Conservation (phyloP, 805 yeast genomes). For the Metschnikowia gelsemii region DNA sequence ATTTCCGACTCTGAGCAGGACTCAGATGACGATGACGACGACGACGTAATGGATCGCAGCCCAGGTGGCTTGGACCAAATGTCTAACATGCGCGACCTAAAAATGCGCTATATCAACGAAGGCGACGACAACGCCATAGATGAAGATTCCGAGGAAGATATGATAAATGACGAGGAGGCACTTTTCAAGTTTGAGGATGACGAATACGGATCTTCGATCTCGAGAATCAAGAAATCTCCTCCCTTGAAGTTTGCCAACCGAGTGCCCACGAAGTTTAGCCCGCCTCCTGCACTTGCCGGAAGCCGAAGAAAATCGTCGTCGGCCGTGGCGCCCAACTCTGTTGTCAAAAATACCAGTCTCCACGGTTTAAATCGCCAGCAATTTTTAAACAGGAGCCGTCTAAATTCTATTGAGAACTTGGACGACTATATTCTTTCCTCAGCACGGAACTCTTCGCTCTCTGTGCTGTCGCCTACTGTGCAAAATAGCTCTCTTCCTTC, state of each 20-base stretch:
- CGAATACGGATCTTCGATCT: conserved; percentile 2
- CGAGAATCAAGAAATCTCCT: conserved; percentile 26
- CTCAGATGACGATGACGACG: conserved; percentile 26
- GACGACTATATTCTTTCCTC: conserved; percentile 43
- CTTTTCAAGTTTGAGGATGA: conserved; percentile 31
- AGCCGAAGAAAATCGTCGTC: conserved; percentile 32
- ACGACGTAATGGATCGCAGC: conserved; percentile 20
- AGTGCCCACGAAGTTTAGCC: conserved; percentile 39
- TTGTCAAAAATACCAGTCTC: conserved; percentile 23
- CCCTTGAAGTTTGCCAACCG: conserved; percentile 44
- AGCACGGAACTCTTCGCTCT: conserved; percentile 36
- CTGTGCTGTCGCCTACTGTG: conserved; percentile 34
- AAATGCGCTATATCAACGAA: conserved; percentile 20
- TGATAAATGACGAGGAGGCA: conserved; percentile 27
- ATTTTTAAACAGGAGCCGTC: conserved; percentile 38
- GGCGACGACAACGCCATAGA: conserved; percentile 37
- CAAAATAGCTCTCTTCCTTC: conserved; percentile 21
- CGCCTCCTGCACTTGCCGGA: conserved; percentile 33
- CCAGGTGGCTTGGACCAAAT: conserved; percentile 17
- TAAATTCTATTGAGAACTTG: conserved; percentile 43
- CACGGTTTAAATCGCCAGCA: conserved; percentile 27
- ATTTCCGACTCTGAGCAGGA: conserved; percentile 36
- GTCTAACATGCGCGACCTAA: conserved; percentile 4
- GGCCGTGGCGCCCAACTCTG: conserved; percentile 19
- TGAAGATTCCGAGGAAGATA: conserved; percentile 38